These are phyloP conservation scores for Fusarium poae DNA, from an alignment of 2,329 filamentous ascomycete genomes.

Conservation along the genomic window DNA sequence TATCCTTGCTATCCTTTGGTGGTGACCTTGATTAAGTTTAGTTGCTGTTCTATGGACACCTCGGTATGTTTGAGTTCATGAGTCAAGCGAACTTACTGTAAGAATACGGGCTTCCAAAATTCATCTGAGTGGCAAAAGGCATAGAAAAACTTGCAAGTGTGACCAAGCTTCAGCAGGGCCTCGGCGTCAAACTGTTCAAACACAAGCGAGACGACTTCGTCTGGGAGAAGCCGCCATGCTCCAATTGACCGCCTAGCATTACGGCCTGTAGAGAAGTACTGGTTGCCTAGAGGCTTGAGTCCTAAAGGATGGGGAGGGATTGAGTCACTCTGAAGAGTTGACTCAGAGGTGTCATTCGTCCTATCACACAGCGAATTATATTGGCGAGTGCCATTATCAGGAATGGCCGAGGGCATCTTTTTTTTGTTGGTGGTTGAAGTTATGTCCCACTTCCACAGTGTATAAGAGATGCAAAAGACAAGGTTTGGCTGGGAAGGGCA, in stretches of 20 bases:
- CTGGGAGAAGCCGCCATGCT: conserved; percentile 75
- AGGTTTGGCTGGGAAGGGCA: neutral
- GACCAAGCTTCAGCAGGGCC: conserved; percentile 74
- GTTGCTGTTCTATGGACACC: conserved; percentile 20
- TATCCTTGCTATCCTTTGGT: conserved; percentile 50
- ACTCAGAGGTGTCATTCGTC: conserved; percentile 44
- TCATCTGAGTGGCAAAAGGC: conserved; percentile 88
- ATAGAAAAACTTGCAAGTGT: conserved; percentile 86
- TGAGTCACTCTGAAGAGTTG: conserved; percentile 55
- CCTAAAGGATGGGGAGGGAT: conserved; percentile 85
- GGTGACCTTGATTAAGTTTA: conserved; percentile 47
- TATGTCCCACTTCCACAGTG: neutral
- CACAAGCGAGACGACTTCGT: conserved; percentile 82
- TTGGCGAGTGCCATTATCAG: conserved; percentile 23
- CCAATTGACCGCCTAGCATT: conserved; percentile 78
- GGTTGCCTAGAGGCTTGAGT: conserved; percentile 89
- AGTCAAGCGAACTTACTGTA: conserved; percentile 74
- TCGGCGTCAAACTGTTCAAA: conserved; percentile 79
- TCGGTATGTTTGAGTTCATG: conserved; percentile 20
- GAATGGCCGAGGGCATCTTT: conserved; percentile 42
- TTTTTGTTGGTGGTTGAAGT: conserved; percentile 6
- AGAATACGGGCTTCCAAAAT: conserved; percentile 86
- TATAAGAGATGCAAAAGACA: neutral
- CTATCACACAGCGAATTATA: conserved; percentile 39
- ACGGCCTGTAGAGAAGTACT: conserved; percentile 72